phyloP scores from a whole-genome alignment of 1,139 yeast species.

The Petasospora fabianii region DNA sequence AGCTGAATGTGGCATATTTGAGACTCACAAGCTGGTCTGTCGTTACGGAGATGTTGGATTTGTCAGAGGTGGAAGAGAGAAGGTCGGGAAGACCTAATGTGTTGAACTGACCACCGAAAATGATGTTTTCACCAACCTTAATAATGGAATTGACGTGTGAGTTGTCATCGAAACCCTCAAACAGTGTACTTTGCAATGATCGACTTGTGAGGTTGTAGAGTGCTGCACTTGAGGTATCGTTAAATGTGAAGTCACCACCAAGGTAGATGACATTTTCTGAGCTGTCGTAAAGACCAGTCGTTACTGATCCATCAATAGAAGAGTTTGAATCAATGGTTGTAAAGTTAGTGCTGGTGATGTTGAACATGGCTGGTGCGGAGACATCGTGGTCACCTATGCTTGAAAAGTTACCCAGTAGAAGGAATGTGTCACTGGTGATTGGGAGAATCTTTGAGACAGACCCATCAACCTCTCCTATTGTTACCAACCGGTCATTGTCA shows the following conservation, averaged over 20 bases:
- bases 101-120: conserved; percentile 78
- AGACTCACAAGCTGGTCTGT: conserved; percentile 70
- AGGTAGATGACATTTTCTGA: conserved; percentile 56
- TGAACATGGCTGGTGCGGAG: conserved; percentile 52
- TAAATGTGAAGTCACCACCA: conserved; percentile 72
- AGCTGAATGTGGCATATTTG: conserved; percentile 54
- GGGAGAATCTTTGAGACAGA: conserved; percentile 29
- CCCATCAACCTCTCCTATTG: conserved; percentile 28
- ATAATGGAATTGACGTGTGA: conserved; percentile 65
- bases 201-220: conserved; percentile 53
- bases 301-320: conserved; percentile 48
- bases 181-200: conserved; percentile 50
- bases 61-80: conserved; percentile 31
- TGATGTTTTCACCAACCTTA: conserved; percentile 45
- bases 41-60: conserved; percentile 35
- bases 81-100: conserved; percentile 43
- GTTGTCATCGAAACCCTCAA: conserved; percentile 70
- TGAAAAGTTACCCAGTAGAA: conserved; percentile 46
- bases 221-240: conserved; percentile 59
- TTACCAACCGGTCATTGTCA: conserved; percentile 39
- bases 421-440: conserved; percentile 31
- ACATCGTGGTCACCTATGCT: conserved; percentile 38
- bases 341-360: conserved; percentile 43
- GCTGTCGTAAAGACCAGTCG: conserved; percentile 46
- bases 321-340: conserved; percentile 36